A percentile compares a stretch with the other conserved stretches of the same genome.
Evolutionary conservation across 371 early-diverging fungal species (phyloP).

Genomic region (Fennellomyces sp.): DNA sequence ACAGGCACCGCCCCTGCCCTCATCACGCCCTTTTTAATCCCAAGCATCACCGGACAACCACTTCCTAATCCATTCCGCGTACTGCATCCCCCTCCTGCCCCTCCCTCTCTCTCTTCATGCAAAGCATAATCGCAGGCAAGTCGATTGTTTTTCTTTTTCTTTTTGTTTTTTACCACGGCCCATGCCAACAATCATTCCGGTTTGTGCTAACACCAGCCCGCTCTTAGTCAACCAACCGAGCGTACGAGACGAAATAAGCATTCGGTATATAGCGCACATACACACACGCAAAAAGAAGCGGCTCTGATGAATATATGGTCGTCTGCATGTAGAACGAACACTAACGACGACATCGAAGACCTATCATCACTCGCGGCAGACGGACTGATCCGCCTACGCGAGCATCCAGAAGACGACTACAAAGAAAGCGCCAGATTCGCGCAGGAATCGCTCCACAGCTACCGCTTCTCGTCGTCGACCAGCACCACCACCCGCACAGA

Average conservation of each 20-base stretch:
- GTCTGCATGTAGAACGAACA: not conserved
- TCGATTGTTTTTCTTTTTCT: not conserved
- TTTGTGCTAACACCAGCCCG: not conserved
- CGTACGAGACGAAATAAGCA: not conserved
- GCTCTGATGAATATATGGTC: too few species aligned
- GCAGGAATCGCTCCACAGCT: slow-evolving; percentile 62
- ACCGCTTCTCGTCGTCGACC: slow-evolving; percentile 43
- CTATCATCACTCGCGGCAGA: slow-evolving; percentile 25
- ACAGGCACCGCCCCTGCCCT: not conserved
- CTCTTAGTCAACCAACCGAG: not conserved
- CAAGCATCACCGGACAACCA: not conserved
- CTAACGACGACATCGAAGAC: slow-evolving; percentile 7
- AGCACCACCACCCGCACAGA: slow-evolving; percentile 21
- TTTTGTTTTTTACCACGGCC: not conserved
- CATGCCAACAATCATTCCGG: not conserved
- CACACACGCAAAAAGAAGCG: not conserved
- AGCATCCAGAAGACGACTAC: slow-evolving; percentile 17
- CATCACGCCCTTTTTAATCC: too few species aligned
- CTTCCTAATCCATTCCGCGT: not conserved
- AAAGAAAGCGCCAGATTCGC: slow-evolving; percentile 41
- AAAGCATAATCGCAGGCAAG: not conserved
- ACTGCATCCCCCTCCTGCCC: not conserved
- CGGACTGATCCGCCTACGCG: slow-evolving; percentile 34
- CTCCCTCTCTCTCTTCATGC: not conserved
- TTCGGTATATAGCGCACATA: not conserved